These are phyloP conservation scores for Leccinum pachyderme DNA, from an alignment of 1,284 basidiomycete genomes.

Conservation along the genomic window DNA sequence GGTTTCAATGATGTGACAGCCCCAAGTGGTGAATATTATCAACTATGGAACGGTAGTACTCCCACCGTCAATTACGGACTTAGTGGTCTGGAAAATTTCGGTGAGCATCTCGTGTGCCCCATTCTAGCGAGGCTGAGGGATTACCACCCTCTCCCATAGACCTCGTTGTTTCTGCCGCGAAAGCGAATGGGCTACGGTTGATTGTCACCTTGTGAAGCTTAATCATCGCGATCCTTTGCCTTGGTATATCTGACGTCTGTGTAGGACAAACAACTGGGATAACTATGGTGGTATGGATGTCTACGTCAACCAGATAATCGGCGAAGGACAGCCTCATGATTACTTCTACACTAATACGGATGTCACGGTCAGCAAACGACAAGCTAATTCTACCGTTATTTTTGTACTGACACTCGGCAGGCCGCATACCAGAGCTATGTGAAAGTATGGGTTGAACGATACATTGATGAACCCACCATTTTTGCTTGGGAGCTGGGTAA, in stretches of 20 bases:
- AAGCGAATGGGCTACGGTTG: constrained; percentile 26
- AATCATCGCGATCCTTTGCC: not conserved
- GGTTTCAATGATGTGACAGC: constrained; percentile 50
- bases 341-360: constrained; percentile 34
- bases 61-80: constrained; percentile 55
- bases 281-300: constrained; percentile 33
- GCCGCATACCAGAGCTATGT: constrained; percentile 52
- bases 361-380: constrained; percentile 17
- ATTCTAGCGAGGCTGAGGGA: not conserved
- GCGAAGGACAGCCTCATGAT: constrained; percentile 28
- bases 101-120: constrained; percentile 8
- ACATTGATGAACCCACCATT: constrained; percentile 48
- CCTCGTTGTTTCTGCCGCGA: constrained; percentile 32
- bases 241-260: not conserved
- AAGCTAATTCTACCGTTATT: not conserved
- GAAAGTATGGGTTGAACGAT: constrained; percentile 47
- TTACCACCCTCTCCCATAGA: not conserved
- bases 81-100: constrained; percentile 44
- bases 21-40: constrained; percentile 47
- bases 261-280: constrained; percentile 35
- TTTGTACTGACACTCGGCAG: constrained; percentile 21
- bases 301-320: constrained; percentile 33
- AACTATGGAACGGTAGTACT: constrained; percentile 52
- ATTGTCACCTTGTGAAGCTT: not conserved
- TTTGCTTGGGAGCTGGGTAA: constrained; percentile 47